Evolutionary conservation across 2,329 filamentous ascomycete genomes (phyloP).

Genomic region (Acephala macrosclerotiorum): DNA sequence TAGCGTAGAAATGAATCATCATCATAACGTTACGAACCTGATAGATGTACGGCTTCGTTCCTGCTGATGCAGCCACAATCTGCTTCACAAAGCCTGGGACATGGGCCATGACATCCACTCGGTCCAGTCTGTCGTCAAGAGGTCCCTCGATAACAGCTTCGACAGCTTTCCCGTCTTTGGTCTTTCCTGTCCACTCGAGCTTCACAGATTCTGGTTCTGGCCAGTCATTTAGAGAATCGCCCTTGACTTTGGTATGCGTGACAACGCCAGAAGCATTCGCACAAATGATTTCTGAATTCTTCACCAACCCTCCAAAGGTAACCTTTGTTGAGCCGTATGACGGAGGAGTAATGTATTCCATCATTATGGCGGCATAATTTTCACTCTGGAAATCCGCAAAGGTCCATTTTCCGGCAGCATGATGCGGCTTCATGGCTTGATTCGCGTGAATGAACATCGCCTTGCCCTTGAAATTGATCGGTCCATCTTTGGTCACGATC

Average conservation of each 20-base stretch:
- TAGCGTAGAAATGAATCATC: constrained; percentile 28
- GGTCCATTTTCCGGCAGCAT: constrained; percentile 91
- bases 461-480: constrained; percentile 81
- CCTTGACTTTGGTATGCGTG: constrained; percentile 72
- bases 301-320: constrained; percentile 81
- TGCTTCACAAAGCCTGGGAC: constrained; percentile 95
- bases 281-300: constrained; percentile 80
- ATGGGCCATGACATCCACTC: constrained; percentile 95
- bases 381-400: constrained; percentile 92
- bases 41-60: constrained; percentile 97
- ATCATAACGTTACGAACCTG: constrained; percentile 63
- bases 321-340: constrained; percentile 90
- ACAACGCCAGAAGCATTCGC: constrained; percentile 72
- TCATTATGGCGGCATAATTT: constrained; percentile 86
- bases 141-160: constrained; percentile 73
- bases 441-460: constrained; percentile 85
- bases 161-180: constrained; percentile 77
- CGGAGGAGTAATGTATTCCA: constrained; percentile 94
- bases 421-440: constrained; percentile 99
- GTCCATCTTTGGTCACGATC: constrained; percentile 82
- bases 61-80: constrained; percentile 86
- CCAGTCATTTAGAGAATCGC: constrained; percentile 85
- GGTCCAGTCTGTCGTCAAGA: constrained; percentile 76
- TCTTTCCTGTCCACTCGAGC: constrained; percentile 80
- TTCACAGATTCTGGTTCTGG: constrained; percentile 80